Evolutionary conservation across 495 filamentous ascomycete species (phyloP), one percentile per base, ranked within the genome.

Genomic region (Hapsidospora chrysogenum): DNA sequence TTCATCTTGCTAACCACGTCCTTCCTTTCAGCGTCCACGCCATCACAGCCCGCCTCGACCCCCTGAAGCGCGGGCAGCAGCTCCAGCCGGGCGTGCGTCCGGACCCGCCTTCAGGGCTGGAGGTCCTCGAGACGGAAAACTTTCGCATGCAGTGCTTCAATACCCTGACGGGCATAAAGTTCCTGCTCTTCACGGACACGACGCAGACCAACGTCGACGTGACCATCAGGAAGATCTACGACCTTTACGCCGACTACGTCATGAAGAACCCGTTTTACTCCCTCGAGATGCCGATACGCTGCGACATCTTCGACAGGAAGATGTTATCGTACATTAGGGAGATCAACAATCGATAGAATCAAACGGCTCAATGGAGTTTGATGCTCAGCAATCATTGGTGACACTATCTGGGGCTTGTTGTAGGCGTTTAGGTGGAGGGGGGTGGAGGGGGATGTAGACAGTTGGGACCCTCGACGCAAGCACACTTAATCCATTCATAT

Each of bases 191-290:
- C 48, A 93, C 92, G 26, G 86, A 94, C 52, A 87, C 85, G 17
- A 68, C 79, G 39, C 87, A 92, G 57, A 71, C 76, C 36, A 92
- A 89, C 52, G 73, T 92, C 17, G 89, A 95, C 45, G 60, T 67
- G 7, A 74, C 87, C 26, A 72, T 89, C 46, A 65, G 69, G 45
- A 78, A 73, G 51, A 73, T 95, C 33, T 96, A 97, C 57, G 89
- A 96, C 55, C 59, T 96, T 33, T 97, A 95, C 58, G 72, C 81
- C 21, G 92, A 97, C 58, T 95, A 80, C 56, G 89, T 96, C 46
- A 94, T 93, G 85, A 96, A 96, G 66, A 97, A 96, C 57, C 92
- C 92, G 8, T 97, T 97, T 50, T 96, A 96, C 57, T 81, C 86
- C 52, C 64, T 87, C 19, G 89, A 97, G 63, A 97, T 96, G 89